Evolutionary conservation across 2,329 filamentous ascomycete genomes (phyloP), one percentile per base, ranked within the genome.

Genomic region (Nigrograna mackinnonii): DNA sequence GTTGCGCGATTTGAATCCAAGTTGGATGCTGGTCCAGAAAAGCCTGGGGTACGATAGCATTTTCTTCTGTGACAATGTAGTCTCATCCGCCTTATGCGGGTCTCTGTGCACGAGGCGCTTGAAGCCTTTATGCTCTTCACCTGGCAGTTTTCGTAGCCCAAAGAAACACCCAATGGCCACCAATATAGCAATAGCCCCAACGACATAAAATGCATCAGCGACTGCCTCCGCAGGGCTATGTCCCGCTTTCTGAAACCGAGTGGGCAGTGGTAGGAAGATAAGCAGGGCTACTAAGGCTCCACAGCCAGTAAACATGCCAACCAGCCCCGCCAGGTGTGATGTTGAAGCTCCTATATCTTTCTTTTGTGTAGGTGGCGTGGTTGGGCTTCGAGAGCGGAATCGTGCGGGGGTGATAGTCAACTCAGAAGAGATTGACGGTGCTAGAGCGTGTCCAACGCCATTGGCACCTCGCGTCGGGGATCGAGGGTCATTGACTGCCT

Each of bases 281-380:
- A 77, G 70, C 21, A 99, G 75, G 9, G 94, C 91, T 4, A 99
- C 78, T 4, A 99, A 78, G 12, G 94, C 94, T 46, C 94, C 94
- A 57, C 89, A 89, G 18, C 94, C 94, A 6, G 94, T 96, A 64
- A 95, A 95, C 44, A 96, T 76, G 4, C 94, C 94, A 4, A 99
- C 94, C 37, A 91, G 84, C 0, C 94, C 94, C 13, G 94, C 92
- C 19, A 99, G 79, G 47, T 83, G 77, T 26, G 79, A 80, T 21
- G 80, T 81, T 6, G 78, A 77, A 30, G 66, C 62, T 5, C 49
- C 53, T 3, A 49, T 57, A 31, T 61, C 52, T 37, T 54, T 60
- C 45, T 52, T 58, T 3, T 33, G 14, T 7, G 42, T 19, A 17
- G 35, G 42, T 17, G 47, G 49, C 13, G 30, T 38, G 11, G 44